Evolutionary conservation across 306 rosid species (phyloP), one percentile per base, ranked within the genome.

Genomic region (Ceratonia siliqua): DNA sequence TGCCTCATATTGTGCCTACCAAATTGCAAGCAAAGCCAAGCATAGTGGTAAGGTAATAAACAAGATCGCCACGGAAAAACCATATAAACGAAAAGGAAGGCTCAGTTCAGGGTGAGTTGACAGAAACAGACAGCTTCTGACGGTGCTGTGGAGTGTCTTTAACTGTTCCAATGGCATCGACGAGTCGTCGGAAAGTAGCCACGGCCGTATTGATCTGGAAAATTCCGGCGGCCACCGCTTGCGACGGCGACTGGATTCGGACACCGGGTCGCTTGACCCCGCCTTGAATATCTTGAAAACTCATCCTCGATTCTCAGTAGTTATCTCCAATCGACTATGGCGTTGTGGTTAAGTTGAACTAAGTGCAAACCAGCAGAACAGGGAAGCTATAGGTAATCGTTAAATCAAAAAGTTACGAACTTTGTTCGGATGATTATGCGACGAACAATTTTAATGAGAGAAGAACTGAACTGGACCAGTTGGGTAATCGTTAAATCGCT

Each of bases 121-220:
- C n/a, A n/a, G n/a, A n/a, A n/a, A 82, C 73, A 22, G 10, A 91
- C 97, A 89, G 81, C 71, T 89, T 91, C 59, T 82, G 92, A 56
- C 94, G 94, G 82, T 87, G 92, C 1, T 77, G 86, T 35, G 89
- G 69, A 57, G 94, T 91, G 68, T 89, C 94, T 78, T 84, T 91
- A 72, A 82, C 83, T 72, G 92, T 87, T 78, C 97, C 97, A 28
- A 91, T 63, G 41, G 84, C 83, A 62, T 91, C 92, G 41, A 89
- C 94, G 54, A 89, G 87, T 15, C 97, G 90, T 4, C 87, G 92
- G 79, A 88, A 91, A 77, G 83, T 79, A 59, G 82, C 76, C 22
- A 87, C 92, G 86, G 94, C 87, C 9, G 94, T 89, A 78, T 91
- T 91, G 82, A 91, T 87, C 92, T 91, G 94, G 81, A 87, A 91